Percentiles rank a stretch among this genome's conserved stretches.
Conservation (phyloP, 805 yeast species). For the Soucietia sequanensis region DNA sequence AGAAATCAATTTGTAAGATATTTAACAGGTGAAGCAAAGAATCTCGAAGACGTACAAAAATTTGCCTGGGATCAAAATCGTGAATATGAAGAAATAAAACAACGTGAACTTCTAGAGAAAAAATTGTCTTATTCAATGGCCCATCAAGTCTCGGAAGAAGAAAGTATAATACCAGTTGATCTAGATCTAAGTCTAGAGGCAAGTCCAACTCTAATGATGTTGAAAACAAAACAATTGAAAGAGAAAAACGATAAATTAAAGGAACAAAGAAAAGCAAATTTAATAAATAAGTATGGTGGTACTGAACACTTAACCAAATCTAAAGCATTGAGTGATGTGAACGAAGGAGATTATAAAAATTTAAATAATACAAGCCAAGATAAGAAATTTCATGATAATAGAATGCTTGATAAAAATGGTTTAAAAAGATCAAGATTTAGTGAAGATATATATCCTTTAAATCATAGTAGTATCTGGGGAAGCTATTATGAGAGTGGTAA, state of each 20-base stretch:
- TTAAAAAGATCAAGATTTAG: slow-evolving; percentile 8
- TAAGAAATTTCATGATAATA: background rate
- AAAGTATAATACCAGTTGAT: slow-evolving; percentile 15
- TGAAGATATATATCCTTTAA: slow-evolving; percentile 8
- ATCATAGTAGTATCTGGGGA: slow-evolving; percentile 16
- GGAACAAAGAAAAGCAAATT: slow-evolving; percentile 10
- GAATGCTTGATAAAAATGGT: slow-evolving; percentile 7
- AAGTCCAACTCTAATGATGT: slow-evolving; percentile 35
- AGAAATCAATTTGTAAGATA: slow-evolving; percentile 52
- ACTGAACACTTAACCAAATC: background rate
- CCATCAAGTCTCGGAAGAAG: slow-evolving; percentile 3
- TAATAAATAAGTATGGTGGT: slow-evolving; percentile 18
- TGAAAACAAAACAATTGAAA: slow-evolving; percentile 20
- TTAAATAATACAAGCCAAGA: background rate
- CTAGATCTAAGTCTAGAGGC: slow-evolving; percentile 33
- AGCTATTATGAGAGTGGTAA: slow-evolving; percentile 18
- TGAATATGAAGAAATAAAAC: slow-evolving; percentile 11
- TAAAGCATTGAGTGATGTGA: background rate
- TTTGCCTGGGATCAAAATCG: slow-evolving; percentile 35
- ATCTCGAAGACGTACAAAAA: slow-evolving; percentile 23
- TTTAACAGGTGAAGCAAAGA: slow-evolving; percentile 21
- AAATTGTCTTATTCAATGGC: slow-evolving; percentile 5
- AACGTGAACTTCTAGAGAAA: slow-evolving; percentile 7
- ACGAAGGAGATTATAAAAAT: background rate
- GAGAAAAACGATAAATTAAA: slow-evolving; percentile 13